A percentile compares a stretch with the other conserved stretches of the same genome.
These are phyloP conservation scores for Monosporascus sp. DNA, from an alignment of 2,329 filamentous ascomycete species.

Conservation along the genomic window DNA sequence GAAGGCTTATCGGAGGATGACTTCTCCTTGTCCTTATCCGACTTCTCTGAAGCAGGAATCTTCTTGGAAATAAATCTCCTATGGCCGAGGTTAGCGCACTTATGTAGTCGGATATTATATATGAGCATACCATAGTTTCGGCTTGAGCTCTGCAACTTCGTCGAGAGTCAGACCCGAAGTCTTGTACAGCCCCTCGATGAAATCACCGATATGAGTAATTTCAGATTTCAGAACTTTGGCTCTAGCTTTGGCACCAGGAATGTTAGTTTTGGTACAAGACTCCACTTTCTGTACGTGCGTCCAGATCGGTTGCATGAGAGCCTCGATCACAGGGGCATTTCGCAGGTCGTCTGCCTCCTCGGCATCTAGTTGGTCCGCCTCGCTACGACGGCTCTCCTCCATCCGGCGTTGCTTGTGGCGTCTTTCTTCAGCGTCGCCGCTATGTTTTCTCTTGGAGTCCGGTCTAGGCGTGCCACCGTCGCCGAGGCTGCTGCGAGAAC, in stretches of 20 bases:
- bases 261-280: conserved; percentile 27
- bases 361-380: conserved; percentile 27
- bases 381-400: conserved; percentile 35
- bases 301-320: conserved; percentile 30
- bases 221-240: conserved; percentile 28
- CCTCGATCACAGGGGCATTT: conserved; percentile 25
- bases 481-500: conserved; percentile 44
- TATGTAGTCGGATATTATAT: background rate
- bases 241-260: conserved; percentile 26
- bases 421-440: conserved; percentile 45
- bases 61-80: conserved; percentile 30
- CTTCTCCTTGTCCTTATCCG: conserved; percentile 19
- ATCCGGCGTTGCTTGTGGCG: conserved; percentile 46
- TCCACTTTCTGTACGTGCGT: conserved; percentile 25
- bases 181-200: conserved; percentile 27
- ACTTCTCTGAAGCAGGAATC: conserved; percentile 26
- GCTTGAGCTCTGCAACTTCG: conserved; percentile 28
- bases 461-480: conserved; percentile 46
- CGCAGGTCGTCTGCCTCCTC: conserved; percentile 35
- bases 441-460: conserved; percentile 58
- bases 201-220: conserved; percentile 29
- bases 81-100: conserved; percentile 9
- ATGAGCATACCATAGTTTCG: conserved; percentile 27
- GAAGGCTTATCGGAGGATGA: conserved; percentile 11
- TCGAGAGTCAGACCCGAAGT: conserved; percentile 22